Base-by-base conservation (phyloP, 1,284 basidiomycete genomes). In the Rhodofomes roseus region DNA sequence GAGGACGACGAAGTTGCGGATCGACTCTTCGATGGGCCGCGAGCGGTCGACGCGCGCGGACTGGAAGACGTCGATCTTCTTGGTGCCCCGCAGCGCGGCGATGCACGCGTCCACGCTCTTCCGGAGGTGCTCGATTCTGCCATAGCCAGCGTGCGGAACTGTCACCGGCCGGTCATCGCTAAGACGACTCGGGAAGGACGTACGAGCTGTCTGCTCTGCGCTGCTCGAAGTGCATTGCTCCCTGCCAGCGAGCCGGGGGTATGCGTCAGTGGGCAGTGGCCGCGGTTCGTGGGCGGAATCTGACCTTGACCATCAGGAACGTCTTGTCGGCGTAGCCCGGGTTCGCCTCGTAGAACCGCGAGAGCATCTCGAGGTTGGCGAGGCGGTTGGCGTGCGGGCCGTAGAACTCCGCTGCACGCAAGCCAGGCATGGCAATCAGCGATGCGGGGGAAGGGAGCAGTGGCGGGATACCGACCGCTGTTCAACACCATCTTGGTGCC, bases 311-410 rank as follows among this genome's bases (percentile, higher is more conserved):
- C 23, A 72, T 80, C 22, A 85, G 71, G 59, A 81, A 75, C 14
- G 81, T 75, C 66, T 77, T 80, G 43, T 81, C 77, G n/a, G 73
- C 77, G 68, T 83, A 81, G 56, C 81, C 77, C 1, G 85, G 84
- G 68, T 85, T 79, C 53, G 76, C 76, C 37, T 74, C 74, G 65
- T 77, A 81, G 69, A 79, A 81, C 27, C 77, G 71, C 18, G 74
- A 66, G 27, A 81, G 54, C 6, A 80, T 66, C 61, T 78, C 72
- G 2, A 80, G 68, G 65, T 80, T 81, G 29, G 71, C 75, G 50
- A 36, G n/a, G 14, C 11, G 23, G 50, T 16, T 52, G 31, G 9
- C 18, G n/a, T 20, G 12, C 2, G 18, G 7, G 50, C 50, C 50
- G 22, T 52, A 52, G 50, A 52, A 52, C 31, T 36, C n/a, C 31